These are phyloP conservation scores for Straminergon stramineum DNA, from an alignment of 225 moss, liverwort and hornwort genomes.

Conservation along the genomic window DNA sequence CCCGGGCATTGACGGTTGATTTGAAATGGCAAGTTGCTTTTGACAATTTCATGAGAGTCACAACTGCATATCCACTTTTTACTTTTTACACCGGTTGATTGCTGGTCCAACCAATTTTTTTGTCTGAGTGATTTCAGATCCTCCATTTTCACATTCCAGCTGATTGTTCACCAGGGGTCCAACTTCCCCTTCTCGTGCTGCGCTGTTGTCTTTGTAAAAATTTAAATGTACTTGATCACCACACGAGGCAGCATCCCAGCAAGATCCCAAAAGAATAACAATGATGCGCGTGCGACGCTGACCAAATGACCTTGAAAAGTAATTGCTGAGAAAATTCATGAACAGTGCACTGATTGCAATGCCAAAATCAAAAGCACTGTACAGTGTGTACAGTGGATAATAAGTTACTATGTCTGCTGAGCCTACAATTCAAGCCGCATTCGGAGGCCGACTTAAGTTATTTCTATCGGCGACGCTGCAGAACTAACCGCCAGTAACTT, in stretches of 20 bases:
- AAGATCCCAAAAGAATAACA: not conserved
- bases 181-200: too few relatives aligned
- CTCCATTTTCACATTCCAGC: rapidly evolving
- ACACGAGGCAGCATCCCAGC: not conserved
- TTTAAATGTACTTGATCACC: not conserved
- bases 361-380: too few relatives aligned
- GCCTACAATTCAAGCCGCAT: not conserved
- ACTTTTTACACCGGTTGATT: rapidly evolving
- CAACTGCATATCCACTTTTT: not conserved
- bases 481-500: too few relatives aligned
- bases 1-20: rapidly evolving
- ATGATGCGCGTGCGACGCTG: not conserved
- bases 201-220: too few relatives aligned
- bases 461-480: not conserved
- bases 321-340: not conserved
- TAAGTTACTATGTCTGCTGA: not conserved
- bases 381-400: not conserved
- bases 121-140: rapidly evolving
- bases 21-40: rapidly evolving
- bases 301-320: too few relatives aligned
- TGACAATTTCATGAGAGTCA: rapidly evolving
- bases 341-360: too few relatives aligned
- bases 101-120: rapidly evolving
- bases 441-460: not conserved
- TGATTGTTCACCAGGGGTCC: too few relatives aligned